phyloP scores from a whole-genome alignment of 148 eudicot genomes.

The Salicornia ramosissima region DNA sequence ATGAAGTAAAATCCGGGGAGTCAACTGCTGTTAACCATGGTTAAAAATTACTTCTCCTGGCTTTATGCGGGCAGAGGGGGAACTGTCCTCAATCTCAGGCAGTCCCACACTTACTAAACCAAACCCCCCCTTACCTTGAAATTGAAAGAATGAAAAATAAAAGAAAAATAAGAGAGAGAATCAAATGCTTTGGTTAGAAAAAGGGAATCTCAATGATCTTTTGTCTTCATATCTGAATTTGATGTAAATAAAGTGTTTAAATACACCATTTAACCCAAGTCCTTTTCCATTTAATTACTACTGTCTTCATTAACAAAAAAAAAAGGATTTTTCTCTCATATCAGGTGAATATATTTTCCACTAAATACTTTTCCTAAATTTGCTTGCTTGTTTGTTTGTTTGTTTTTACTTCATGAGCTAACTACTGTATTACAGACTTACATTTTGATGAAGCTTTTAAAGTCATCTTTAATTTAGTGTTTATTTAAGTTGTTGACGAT shows the following conservation, averaged over 20 bases:
- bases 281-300: neutral
- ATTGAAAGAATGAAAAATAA: no score
- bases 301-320: neutral
- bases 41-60: constrained; percentile 2
- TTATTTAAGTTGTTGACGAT: constrained; percentile 4
- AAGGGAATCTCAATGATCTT: constrained; percentile 19
- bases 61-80: neutral
- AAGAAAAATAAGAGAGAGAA: constrained; percentile 7
- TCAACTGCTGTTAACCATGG: no score
- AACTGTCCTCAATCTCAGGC: constrained; percentile 11
- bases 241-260: neutral
- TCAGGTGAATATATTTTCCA: no score
- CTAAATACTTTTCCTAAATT: no score
- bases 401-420: neutral
- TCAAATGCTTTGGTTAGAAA: constrained; percentile 29
- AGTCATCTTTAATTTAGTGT: neutral
- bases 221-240: constrained; percentile 19
- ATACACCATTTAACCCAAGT: neutral
- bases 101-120: constrained; percentile 1
- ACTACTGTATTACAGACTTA: no score
- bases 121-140: neutral
- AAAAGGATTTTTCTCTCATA: neutral
- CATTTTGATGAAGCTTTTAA: constrained; percentile 8
- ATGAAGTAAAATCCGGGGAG: no score
- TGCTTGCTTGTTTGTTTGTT: neutral